Base-by-base conservation (phyloP, 768 basidiomycete genomes). In the Candolleomyces efflorescens region DNA sequence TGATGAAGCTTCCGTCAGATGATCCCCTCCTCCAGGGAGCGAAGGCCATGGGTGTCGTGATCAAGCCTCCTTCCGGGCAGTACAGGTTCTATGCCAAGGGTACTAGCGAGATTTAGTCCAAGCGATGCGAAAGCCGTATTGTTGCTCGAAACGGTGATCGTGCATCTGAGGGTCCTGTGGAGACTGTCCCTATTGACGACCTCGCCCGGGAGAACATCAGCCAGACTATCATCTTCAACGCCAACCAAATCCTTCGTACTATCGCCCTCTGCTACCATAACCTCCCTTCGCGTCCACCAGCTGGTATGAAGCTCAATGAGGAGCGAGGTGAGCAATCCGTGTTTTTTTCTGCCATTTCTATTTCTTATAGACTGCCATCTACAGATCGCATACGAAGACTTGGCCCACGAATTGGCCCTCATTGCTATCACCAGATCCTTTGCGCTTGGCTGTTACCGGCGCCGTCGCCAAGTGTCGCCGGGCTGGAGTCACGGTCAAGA, bases 191-290 rank as follows among this genome's bases (percentile, higher is more conserved):
- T 1, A 92, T 97, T 57, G 85, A 85, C 63, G 75, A 82, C 10
- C 73, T 86, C 17, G 84, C 87, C 13, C 77, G 78, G 59, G 87
- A 89, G 66, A 98, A 98, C 68, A 92, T 98, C 68, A 82, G 80
- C 24, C 83, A 92, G 47, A 98, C 96, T 13, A 98, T 95, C 72
- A 95, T 96, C 63, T 96, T 97, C 73, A 98, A 99, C 70, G 95
- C 95, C 65, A 95, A 95, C 71, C 96, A 98, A 75, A 90, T 86
- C 12, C 85, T 98, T 10, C 85, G 96, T 51, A 98, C 97, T 1
- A 92, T 99, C 63, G 94, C 95, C 1, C 73, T 98, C 46, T 97
- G 95, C 70, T 98, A 98, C 68, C 82, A 86, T 49, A 95, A 99
- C 67, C 87, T 97, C 57, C 69, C 84, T 5, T 70, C 76, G 0